A percentile compares a stretch with the other conserved stretches of the same genome.
phyloP scores from a whole-genome alignment of 345 rosid species.

The Rhizophora apiculata region DNA sequence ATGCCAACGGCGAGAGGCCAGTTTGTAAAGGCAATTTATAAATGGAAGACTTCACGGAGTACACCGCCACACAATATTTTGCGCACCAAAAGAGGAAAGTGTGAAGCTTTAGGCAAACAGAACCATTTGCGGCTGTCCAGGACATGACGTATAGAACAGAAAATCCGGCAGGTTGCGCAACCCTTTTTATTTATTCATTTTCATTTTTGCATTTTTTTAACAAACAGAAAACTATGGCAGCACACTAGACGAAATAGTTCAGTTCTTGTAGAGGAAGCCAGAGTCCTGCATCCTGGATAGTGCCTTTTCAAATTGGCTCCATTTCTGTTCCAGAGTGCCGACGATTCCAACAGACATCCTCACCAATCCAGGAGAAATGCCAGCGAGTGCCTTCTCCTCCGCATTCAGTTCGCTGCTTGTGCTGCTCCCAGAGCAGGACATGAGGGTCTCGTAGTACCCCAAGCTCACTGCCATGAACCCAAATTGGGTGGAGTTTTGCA shows the following conservation, averaged over 20 bases:
- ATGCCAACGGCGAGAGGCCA: too few species aligned
- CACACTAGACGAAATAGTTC: neutral
- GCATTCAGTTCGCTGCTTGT: constrained; percentile 78
- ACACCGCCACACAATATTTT: too few species aligned
- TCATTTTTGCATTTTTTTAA: too few species aligned
- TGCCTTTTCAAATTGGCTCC: constrained; percentile 86
- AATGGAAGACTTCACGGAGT: too few species aligned
- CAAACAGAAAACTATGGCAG: too few species aligned
- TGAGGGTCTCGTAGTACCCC: constrained; percentile 89
- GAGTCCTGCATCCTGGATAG: constrained; percentile 49
- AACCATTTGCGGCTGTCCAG: too few species aligned
- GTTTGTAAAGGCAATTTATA: too few species aligned
- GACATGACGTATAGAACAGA: too few species aligned
- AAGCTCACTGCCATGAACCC: constrained; percentile 98
- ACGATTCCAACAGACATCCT: constrained; percentile 85
- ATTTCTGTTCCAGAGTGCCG: constrained; percentile 88
- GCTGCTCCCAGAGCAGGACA: constrained; percentile 95
- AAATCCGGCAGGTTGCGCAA: too few species aligned
- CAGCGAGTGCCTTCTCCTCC: constrained; percentile 71
- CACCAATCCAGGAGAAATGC: constrained; percentile 85
- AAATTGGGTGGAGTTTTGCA: constrained; percentile 74
- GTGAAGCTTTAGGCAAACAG: too few species aligned
- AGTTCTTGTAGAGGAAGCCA: constrained; percentile 3
- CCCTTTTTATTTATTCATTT: too few species aligned
- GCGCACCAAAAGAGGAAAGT: too few species aligned